Base-by-base conservation (phyloP, 129 eudicot genomes). In the Kitagawia praeruptora region DNA sequence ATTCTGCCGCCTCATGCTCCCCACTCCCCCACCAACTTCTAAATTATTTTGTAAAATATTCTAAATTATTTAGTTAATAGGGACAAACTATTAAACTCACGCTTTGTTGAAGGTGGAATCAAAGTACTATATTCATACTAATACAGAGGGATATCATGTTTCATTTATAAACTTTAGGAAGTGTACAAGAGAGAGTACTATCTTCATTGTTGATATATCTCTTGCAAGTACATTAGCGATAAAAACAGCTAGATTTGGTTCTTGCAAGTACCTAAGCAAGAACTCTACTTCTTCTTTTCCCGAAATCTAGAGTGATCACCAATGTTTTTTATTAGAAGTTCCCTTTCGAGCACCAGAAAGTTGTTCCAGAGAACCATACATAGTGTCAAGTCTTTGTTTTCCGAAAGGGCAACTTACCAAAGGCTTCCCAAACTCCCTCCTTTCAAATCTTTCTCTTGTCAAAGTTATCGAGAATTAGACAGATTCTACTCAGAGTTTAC, bases 351-450 rank as follows among this genome's bases (percentile, higher is more conserved):
- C 81, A 86, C 96, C 75, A 90, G 85, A 84, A 90, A 83, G 86
- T 80, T 88, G 78, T 83, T 88, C 44, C 82, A 85, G 69, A 86
- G 40, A 48, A 88, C 89, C 39, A 41, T 86, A 53, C 76, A 78
- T 18, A 80, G 79, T 80, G 81, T 90, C 76, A 90, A 88, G 78
- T 86, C 85, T 45, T 84, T 86, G 39, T 82, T 90, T 61, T 76
- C 84, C 1, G 51, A 70, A 70, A 88, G 88, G 15, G 14, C 16
- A 1, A 46, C 58, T 74, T 90, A 88, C 78, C 83, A 88, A 70
- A 90, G 74, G 75, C 87, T 90, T 45, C 90, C 90, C 61, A 88
- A 86, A 82, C 85, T 73, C 31, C 85, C 95, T 71, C 85, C 87
- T 15, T 84, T 82, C 82, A 82, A 82, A 38, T 85, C 85, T 74